Percentiles rank a stretch among this genome's conserved stretches.
Evolutionary conservation across 1,139 yeast genomes (phyloP).

Genomic region (Hansenula sp.): DNA sequence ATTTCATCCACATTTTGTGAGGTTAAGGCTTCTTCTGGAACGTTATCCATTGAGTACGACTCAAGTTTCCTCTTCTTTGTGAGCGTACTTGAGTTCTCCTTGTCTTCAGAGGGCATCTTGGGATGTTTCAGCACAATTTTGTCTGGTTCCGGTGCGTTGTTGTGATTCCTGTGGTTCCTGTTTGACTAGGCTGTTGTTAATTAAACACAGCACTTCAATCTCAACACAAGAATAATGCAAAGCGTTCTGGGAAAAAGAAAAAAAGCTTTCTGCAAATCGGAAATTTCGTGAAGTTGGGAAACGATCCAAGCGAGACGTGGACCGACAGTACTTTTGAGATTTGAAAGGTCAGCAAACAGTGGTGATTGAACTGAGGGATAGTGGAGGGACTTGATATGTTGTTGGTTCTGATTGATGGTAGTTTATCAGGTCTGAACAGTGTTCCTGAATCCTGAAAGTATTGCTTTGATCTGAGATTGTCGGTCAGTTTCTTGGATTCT

Average conservation of each 20-base stretch:
- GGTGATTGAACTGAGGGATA: too few relatives aligned
- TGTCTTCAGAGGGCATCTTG: background rate
- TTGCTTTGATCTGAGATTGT: too few relatives aligned
- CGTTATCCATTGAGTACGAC: background rate
- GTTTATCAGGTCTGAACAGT: too few relatives aligned
- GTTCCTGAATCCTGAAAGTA: too few relatives aligned
- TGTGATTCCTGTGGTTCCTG: too few relatives aligned
- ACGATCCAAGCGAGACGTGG: background rate
- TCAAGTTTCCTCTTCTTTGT: background rate
- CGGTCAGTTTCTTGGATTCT: too few relatives aligned
- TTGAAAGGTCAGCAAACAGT: too few relatives aligned
- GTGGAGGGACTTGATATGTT: too few relatives aligned
- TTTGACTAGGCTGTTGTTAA: background rate
- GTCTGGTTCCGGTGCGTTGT: too few relatives aligned
- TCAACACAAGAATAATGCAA: slow-evolving; percentile 1
- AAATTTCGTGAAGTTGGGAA: background rate
- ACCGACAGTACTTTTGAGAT: too few relatives aligned
- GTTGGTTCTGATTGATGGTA: too few relatives aligned
- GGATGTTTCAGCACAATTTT: background rate
- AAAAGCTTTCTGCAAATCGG: slow-evolving; percentile 3
- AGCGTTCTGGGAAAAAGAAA: background rate
- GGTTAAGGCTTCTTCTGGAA: background rate
- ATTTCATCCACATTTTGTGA: background rate
- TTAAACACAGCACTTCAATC: background rate
- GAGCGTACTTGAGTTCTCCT: background rate